phyloP scores from a whole-genome alignment of 148 eudicot genomes.

The Rhododendron ferrugineum region DNA sequence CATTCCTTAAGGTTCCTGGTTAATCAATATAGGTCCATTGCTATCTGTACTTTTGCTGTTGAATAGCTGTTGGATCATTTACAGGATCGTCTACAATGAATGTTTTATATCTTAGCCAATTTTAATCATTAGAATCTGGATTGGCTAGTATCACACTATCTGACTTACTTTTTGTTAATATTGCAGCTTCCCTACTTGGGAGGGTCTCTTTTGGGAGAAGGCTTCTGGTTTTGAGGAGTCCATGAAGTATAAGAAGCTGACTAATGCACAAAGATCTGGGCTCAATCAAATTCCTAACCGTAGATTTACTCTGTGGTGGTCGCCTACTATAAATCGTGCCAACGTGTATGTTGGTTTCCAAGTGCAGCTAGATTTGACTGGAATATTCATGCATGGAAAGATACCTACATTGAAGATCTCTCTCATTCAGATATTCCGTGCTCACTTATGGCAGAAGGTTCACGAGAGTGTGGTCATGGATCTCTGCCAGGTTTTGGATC shows the following conservation, averaged over 20 bases:
- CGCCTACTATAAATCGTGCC: constrained; percentile 96
- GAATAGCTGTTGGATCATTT: background rate
- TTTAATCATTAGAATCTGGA: background rate
- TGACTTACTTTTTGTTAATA: constrained; percentile 11
- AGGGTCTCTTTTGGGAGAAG: constrained; percentile 99
- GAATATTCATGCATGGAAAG: constrained; percentile 99
- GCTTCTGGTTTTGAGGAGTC: constrained; percentile 99
- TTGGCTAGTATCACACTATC: background rate
- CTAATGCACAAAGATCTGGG: constrained; percentile 98
- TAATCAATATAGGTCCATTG: background rate
- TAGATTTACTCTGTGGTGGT: constrained; percentile 99
- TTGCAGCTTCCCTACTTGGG: constrained; percentile 97
- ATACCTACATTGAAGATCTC: constrained; percentile 96
- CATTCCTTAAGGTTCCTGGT: background rate
- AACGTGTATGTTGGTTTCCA: constrained; percentile 99
- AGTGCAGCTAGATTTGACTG: constrained; percentile 97
- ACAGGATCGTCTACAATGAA: background rate
- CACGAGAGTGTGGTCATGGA: constrained; percentile 99
- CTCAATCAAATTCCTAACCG: constrained; percentile 98
- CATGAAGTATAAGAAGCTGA: constrained; percentile 95
- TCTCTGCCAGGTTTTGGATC: constrained; percentile 98
- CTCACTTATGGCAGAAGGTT: constrained; percentile 99
- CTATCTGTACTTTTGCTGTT: background rate
- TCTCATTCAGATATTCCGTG: constrained; percentile 98
- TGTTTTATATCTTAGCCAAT: background rate